Evolutionary conservation across 108 stramenopile genomes (phyloP), one percentile per base, ranked within the genome.

Genomic region (Fragilaria radians): DNA sequence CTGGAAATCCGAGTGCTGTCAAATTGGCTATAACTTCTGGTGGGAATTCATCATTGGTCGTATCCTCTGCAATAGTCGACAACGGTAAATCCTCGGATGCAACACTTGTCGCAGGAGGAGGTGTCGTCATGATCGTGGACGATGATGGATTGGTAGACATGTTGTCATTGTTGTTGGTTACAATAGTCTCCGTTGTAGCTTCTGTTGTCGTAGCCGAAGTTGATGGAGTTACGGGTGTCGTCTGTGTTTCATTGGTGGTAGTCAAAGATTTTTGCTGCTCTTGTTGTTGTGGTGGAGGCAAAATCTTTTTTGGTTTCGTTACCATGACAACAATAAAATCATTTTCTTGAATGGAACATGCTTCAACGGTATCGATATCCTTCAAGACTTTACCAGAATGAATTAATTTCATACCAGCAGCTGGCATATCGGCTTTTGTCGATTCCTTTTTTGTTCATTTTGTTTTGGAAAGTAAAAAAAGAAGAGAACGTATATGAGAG

Each of bases 281-380:
- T 29, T 56, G 56, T 5, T 73, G 48, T 17, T 77, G 63, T 2
- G 83, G 62, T 22, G 89, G 72, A 14, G 84, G 77, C 21, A 85
- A 74, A 11, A 85, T 61, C 52, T 91, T 91, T 46, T 92, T 85
- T 21, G 86, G 62, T 76, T 98, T 98, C 56, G 96, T 76, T 65
- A 96, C 76, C 92, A 98, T 95, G 61, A 95, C 93, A 32, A 98
- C 98, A 42, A 98, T 57, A 69, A 98, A 98, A 76, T 95, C 96
- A 56, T 78, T 79, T 9, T 79, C 82, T 52, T 89, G 85, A 53
- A 98, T 86, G 50, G 86, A 83, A 59, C 82, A 83, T 31, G 68
- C 76, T 24, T 54, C 86, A 52, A 98, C 68, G 18, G 77, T 88
- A 48, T 83, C 60, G 23, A 89, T 90, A 66, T 98, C 96, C 65